Conservation (phyloP, 148 eudicot species). For the Fagopyrum homotropicum region DNA sequence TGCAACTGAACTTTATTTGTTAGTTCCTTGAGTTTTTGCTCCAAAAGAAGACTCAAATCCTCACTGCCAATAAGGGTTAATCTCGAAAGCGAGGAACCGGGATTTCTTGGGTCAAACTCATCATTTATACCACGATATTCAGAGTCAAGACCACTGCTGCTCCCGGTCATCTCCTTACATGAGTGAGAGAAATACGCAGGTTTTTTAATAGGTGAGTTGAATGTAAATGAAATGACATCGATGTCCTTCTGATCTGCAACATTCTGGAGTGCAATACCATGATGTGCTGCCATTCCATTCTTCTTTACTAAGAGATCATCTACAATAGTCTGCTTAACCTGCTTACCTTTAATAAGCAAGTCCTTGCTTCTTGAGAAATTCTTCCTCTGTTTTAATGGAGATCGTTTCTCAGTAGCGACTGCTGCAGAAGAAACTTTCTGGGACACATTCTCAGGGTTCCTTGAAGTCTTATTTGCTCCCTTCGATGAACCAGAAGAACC, state of each 20-base stretch:
- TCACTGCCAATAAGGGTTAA: conserved; percentile 51
- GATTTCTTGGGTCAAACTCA: conserved; percentile 26
- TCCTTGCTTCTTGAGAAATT: conserved; percentile 40
- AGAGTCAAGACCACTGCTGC: conserved; percentile 17
- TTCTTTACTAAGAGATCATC: conserved; percentile 23
- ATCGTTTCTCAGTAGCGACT: conserved; percentile 32
- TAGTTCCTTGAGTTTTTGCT: conserved; percentile 85
- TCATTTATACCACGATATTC: conserved; percentile 21
- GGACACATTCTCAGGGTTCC: conserved; percentile 32
- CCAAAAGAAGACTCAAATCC: conserved; percentile 77
- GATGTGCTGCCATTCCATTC: conserved; percentile 37
- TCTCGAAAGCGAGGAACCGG: conserved; percentile 33
- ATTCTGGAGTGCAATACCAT: conserved; percentile 32
- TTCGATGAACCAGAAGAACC: conserved; percentile 40
- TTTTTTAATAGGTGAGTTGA: conserved; percentile 88
- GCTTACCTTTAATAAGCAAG: conserved; percentile 20
- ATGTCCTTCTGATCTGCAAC: conserved; percentile 35
- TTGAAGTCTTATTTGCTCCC: conserved; percentile 46
- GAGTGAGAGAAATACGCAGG: conserved; percentile 29
- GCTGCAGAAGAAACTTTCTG: conserved; percentile 35
- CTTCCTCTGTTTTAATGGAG: conserved; percentile 35
- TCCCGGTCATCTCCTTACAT: conserved; percentile 28
- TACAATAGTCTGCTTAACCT: conserved; percentile 21
- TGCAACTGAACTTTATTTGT: conserved; percentile 51
- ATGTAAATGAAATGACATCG: conserved; percentile 94